Conservation (phyloP, 495 filamentous ascomycete genomes). For the Chaetomidium leptoderma region DNA sequence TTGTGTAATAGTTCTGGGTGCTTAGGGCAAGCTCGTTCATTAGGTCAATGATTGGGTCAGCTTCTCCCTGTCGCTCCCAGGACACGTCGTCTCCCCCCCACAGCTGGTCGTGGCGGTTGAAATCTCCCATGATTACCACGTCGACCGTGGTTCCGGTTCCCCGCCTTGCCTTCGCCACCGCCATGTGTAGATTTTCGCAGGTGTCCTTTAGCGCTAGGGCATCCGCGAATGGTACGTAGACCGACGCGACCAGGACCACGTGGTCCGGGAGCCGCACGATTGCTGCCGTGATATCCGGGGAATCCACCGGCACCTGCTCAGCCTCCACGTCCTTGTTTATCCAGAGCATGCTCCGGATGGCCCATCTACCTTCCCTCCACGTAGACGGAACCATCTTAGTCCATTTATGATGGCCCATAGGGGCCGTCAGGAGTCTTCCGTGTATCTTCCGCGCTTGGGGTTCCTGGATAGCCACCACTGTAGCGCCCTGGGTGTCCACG, state of each 20-base stretch:
- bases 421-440: background rate
- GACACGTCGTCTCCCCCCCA: too few relatives aligned
- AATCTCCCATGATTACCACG: too few relatives aligned
- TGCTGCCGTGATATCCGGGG: background rate
- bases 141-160: too few relatives aligned
- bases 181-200: too few relatives aligned
- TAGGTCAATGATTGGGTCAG: too few relatives aligned
- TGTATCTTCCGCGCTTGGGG: slow-evolving; percentile 1
- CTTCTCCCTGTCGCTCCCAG: too few relatives aligned
- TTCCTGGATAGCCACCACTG: background rate
- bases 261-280: slow-evolving; percentile 3
- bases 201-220: too few relatives aligned
- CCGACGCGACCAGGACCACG: slow-evolving; percentile 6
- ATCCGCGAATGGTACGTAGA: too few relatives aligned
- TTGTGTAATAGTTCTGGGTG: too few relatives aligned
- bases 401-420: slow-evolving; percentile 1
- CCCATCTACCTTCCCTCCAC: background rate
- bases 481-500: background rate
- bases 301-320: background rate
- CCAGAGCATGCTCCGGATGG: background rate
- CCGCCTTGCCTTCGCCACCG: too few relatives aligned
- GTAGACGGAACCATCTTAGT: slow-evolving; percentile 2
- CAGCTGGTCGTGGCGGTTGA: too few relatives aligned
- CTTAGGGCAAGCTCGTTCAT: too few relatives aligned
- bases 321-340: background rate